These are phyloP conservation scores for Scopulariopsis brevicaulis DNA, from an alignment of 2,329 filamentous ascomycete species.

Conservation along the genomic window DNA sequence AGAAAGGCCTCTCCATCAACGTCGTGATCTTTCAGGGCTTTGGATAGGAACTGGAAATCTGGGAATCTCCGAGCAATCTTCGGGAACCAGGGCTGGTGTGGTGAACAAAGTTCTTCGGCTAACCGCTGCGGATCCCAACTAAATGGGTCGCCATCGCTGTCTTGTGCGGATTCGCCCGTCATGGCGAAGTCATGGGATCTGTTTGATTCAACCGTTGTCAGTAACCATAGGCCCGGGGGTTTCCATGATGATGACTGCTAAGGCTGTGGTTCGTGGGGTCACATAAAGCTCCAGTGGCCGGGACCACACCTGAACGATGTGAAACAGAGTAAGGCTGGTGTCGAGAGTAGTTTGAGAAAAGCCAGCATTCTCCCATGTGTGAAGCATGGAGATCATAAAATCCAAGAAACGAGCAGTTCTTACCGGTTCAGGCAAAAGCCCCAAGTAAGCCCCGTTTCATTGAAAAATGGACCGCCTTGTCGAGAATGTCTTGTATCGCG, in stretches of 20 bases:
- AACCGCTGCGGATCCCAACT: slow-evolving; percentile 61
- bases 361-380: too few species aligned
- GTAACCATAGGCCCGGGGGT: neutral
- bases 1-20: slow-evolving; percentile 57
- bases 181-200: neutral
- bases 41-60: slow-evolving; percentile 30
- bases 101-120: slow-evolving; percentile 51
- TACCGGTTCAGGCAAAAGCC: neutral
- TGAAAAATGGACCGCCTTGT: neutral
- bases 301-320: too few species aligned
- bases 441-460: neutral
- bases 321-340: too few species aligned
- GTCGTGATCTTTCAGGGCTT: slow-evolving; percentile 45
- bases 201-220: neutral
- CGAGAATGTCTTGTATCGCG: neutral
- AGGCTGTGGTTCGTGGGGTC: neutral
- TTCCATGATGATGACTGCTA: neutral
- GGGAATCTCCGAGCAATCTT: slow-evolving; percentile 25
- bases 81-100: slow-evolving; percentile 33
- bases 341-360: too few species aligned
- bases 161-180: slow-evolving; percentile 1
- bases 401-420: neutral
- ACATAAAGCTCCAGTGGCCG: too few species aligned
- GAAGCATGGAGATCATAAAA: neutral
- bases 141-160: slow-evolving; percentile 50